Conservation (phyloP, 2,329 filamentous ascomycete genomes). For the Colletotrichum sp. region DNA sequence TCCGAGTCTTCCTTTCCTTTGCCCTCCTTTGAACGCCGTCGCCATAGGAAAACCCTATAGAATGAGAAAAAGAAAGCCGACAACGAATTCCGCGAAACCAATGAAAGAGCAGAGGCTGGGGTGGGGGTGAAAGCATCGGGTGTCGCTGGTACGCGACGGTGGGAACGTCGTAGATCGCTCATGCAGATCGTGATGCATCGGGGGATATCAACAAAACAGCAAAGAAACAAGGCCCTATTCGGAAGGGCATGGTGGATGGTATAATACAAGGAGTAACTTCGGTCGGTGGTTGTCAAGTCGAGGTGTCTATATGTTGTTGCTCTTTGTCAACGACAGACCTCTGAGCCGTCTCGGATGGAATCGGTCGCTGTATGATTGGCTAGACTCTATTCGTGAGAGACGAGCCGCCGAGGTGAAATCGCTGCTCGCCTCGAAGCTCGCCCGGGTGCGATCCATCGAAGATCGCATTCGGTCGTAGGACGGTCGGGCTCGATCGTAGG, state of each 20-base stretch:
- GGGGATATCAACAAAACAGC: slow-evolving; percentile 38
- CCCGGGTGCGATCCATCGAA: slow-evolving; percentile 84
- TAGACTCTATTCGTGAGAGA: slow-evolving; percentile 82
- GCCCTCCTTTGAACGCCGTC: slow-evolving; percentile 16
- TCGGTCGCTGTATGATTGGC: slow-evolving; percentile 49
- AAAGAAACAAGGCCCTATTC: slow-evolving; percentile 26
- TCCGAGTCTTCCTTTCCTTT: slow-evolving; percentile 15
- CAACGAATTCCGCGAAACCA: slow-evolving; percentile 25
- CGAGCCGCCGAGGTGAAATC: slow-evolving; percentile 93
- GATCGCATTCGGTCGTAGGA: slow-evolving; percentile 88
- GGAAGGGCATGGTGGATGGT: slow-evolving; percentile 11
- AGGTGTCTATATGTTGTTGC: slow-evolving; percentile 38
- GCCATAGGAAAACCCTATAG: slow-evolving; percentile 15
- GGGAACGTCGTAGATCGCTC: slow-evolving; percentile 49
- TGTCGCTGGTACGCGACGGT: slow-evolving; percentile 20
- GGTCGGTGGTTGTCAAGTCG: neutral
- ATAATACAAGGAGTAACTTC: slow-evolving; percentile 28
- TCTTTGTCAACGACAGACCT: slow-evolving; percentile 48
- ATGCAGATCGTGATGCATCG: slow-evolving; percentile 53
- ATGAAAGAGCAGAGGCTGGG: slow-evolving; percentile 22
- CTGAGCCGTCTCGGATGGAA: slow-evolving; percentile 45
- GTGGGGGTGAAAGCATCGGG: slow-evolving; percentile 17
- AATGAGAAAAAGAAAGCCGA: slow-evolving; percentile 19
- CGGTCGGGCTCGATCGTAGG: slow-evolving; percentile 73
- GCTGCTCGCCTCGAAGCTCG: slow-evolving; percentile 84